These are phyloP conservation scores for Aspergillus sp. DNA, from an alignment of 2,329 filamentous ascomycete species.

Conservation along the genomic window DNA sequence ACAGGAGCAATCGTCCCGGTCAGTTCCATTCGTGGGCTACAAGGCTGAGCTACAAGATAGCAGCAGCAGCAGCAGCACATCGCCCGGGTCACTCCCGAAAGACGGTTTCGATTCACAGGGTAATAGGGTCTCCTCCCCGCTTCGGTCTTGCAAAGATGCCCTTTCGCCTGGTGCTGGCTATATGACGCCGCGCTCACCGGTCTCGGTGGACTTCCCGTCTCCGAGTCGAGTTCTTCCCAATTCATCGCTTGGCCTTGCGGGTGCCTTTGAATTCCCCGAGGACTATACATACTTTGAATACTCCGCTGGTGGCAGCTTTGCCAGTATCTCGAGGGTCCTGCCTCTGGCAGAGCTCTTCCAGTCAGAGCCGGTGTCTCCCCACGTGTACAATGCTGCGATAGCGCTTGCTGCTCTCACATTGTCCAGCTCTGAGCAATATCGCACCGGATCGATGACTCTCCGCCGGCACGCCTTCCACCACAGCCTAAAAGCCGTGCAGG, in stretches of 20 bases:
- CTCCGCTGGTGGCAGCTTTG: constrained; percentile 2
- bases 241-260: constrained; percentile 2
- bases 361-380: constrained; percentile 7
- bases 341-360: constrained; percentile 6
- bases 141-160: too few relatives aligned
- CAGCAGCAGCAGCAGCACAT: neutral
- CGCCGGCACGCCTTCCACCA: constrained; percentile 9
- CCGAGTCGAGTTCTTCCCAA: constrained; percentile 2
- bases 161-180: neutral
- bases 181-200: constrained; percentile 2
- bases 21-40: neutral
- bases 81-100: neutral
- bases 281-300: constrained; percentile 8
- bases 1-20: neutral
- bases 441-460: constrained; percentile 1
- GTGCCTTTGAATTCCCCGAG: constrained; percentile 8
- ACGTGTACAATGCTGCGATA: constrained; percentile 8
- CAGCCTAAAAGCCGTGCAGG: constrained; percentile 6
- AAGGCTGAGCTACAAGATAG: neutral
- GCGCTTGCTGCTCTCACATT: constrained; percentile 6
- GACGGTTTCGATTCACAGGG: neutral
- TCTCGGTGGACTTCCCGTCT: neutral
- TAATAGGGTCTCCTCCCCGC: neutral
- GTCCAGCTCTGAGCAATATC: constrained; percentile 2
- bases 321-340: constrained; percentile 4